Percentiles rank a stretch among this genome's conserved stretches.
Conservation (phyloP, 139 green algal species). For the Ettlia oleoabundans region DNA sequence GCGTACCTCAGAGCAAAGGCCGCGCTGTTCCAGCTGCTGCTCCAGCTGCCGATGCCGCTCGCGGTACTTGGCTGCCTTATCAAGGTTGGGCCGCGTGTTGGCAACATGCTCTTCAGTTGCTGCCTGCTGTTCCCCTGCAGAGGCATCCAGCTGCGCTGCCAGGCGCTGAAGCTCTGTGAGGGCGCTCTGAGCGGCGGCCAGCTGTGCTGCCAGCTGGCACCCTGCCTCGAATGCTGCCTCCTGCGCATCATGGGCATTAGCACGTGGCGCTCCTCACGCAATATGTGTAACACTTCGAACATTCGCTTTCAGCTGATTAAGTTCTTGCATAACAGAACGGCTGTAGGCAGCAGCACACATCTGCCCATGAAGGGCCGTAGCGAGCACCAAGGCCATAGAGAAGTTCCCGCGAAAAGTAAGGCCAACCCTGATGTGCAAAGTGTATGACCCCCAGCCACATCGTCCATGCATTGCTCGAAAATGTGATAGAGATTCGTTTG, state of each 20-base stretch:
- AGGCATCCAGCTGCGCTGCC: not conserved
- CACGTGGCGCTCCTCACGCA: too few relatives aligned
- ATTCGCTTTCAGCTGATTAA: too few relatives aligned
- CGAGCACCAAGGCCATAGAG: too few relatives aligned
- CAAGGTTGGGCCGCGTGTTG: not conserved
- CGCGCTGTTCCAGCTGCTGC: not conserved
- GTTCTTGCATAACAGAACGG: too few relatives aligned
- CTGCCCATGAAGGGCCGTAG: too few relatives aligned
- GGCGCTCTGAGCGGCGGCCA: not conserved
- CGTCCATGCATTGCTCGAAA: too few relatives aligned
- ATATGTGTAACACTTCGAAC: too few relatives aligned
- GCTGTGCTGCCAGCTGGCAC: not conserved
- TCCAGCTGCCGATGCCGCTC: not conserved
- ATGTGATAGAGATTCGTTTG: not conserved
- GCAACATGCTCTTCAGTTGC: not conserved
- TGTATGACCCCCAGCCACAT: too few relatives aligned
- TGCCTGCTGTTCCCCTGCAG: not conserved
- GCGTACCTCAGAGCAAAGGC: slow-evolving; percentile 5
- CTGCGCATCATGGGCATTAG: too few relatives aligned
- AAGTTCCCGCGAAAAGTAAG: too few relatives aligned
- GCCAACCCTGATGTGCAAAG: too few relatives aligned
- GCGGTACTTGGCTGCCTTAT: not conserved
- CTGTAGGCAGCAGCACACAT: too few relatives aligned
- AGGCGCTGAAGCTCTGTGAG: slow-evolving; percentile 5
- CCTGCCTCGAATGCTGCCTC: slow-evolving; percentile 8